These are phyloP conservation scores for Chaetoscypha palmicola DNA, from an alignment of 2,329 filamentous ascomycete genomes.

Conservation along the genomic window DNA sequence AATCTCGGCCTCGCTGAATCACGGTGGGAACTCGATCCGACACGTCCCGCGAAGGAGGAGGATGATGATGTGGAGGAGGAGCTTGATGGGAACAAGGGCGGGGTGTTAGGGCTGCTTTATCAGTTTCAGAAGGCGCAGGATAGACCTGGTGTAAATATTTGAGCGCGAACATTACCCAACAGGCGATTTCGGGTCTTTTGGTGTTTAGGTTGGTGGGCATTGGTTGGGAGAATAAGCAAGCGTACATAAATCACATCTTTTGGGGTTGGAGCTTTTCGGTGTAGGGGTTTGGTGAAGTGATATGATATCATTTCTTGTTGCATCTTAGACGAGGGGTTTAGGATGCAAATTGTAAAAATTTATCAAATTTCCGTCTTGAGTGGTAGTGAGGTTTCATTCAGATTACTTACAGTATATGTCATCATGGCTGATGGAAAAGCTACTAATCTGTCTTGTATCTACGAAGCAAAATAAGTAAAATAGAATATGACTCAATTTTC, in stretches of 20 bases:
- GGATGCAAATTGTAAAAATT: too few relatives aligned
- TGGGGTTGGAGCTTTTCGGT: background rate
- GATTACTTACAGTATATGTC: too few relatives aligned
- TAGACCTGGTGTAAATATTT: slow-evolving; percentile 34
- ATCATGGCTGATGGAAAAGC: too few relatives aligned
- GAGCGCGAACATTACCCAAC: too few relatives aligned
- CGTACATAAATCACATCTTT: background rate
- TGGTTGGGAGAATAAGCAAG: background rate
- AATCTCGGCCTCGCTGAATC: slow-evolving; percentile 36
- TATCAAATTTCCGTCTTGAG: too few relatives aligned
- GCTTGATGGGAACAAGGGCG: slow-evolving; percentile 40
- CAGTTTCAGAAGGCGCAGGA: slow-evolving; percentile 60
- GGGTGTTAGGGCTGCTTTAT: slow-evolving; percentile 58
- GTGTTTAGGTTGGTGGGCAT: slow-evolving; percentile 4
- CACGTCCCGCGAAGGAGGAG: slow-evolving; percentile 27
- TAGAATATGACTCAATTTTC: too few relatives aligned
- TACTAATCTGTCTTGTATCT: too few relatives aligned
- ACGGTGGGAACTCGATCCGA: slow-evolving; percentile 37
- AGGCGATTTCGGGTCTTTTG: background rate
- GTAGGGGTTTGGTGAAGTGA: background rate
- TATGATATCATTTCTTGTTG: too few relatives aligned
- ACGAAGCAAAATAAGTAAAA: too few relatives aligned
- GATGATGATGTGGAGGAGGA: slow-evolving; percentile 40
- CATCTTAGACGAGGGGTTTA: too few relatives aligned
- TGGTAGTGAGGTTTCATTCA: too few relatives aligned